Conservation (phyloP, 768 basidiomycete genomes). For the Scleroderma citrinum region DNA sequence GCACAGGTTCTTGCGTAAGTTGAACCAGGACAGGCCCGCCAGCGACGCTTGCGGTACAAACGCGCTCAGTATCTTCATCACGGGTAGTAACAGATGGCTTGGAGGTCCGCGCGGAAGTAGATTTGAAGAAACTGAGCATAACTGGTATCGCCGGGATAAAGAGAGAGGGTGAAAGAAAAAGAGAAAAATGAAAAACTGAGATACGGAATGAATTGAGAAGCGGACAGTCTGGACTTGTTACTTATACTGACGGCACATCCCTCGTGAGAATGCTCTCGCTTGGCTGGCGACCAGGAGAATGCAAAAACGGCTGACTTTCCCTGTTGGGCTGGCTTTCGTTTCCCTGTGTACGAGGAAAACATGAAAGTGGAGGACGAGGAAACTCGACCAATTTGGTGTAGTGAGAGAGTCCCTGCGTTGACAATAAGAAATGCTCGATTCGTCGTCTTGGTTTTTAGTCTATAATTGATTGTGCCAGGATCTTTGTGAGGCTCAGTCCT, state of each 20-base stretch:
- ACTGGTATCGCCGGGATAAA: too few relatives aligned
- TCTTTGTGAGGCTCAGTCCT: too few relatives aligned
- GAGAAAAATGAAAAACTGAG: neutral
- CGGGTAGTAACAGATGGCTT: neutral
- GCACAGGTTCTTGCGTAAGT: neutral
- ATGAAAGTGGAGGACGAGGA: too few relatives aligned
- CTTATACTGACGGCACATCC: slow-evolving; percentile 1
- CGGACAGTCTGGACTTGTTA: neutral
- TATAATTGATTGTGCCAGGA: too few relatives aligned
- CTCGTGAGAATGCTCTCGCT: slow-evolving; percentile 2
- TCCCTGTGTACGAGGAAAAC: too few relatives aligned
- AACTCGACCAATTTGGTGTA: too few relatives aligned
- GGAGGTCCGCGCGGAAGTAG: neutral
- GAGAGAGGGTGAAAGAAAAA: neutral
- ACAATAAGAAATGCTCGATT: too few relatives aligned
- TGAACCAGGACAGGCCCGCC: neutral
- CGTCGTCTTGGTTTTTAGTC: too few relatives aligned
- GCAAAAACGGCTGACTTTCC: neutral
- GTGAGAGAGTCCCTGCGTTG: too few relatives aligned
- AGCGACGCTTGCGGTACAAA: neutral
- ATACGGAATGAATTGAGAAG: neutral
- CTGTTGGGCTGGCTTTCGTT: too few relatives aligned
- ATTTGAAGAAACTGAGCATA: slow-evolving; percentile 3
- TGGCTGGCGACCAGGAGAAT: neutral
- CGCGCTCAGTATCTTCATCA: neutral